Percentiles rank a stretch among this genome's conserved stretches.
Conservation (phyloP, 2,329 filamentous ascomycete species). For the Monilinia fructigena region DNA sequence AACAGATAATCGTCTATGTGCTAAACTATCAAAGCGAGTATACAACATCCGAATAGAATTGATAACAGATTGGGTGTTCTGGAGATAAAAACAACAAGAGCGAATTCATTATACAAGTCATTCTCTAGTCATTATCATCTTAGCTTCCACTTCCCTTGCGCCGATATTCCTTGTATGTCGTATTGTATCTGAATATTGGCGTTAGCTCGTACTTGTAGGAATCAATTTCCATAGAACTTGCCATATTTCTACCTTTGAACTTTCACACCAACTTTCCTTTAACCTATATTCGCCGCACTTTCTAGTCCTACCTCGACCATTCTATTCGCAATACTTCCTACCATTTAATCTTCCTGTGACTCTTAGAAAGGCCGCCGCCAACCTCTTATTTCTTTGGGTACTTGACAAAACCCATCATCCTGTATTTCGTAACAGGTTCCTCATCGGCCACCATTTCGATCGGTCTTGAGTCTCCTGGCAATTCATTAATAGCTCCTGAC, state of each 20-base stretch:
- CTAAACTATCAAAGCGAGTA: neutral
- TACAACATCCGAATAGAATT: no score
- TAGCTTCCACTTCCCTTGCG: no score
- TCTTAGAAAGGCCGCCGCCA: neutral
- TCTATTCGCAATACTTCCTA: neutral
- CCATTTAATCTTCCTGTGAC: neutral
- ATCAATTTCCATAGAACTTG: no score
- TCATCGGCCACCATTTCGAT: conserved; percentile 21
- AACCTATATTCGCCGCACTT: neutral
- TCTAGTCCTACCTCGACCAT: neutral
- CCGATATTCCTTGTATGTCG: no score
- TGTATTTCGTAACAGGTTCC: conserved; percentile 19
- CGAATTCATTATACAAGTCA: no score
- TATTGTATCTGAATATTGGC: no score
- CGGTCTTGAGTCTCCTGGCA: conserved; percentile 12
- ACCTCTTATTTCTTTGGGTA: conserved; percentile 1
- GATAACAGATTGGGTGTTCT: no score
- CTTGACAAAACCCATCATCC: conserved; percentile 21
- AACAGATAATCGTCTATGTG: neutral
- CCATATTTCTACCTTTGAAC: no score
- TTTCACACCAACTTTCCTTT: neutral
- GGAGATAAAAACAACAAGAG: no score
- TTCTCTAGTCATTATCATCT: no score
- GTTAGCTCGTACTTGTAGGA: no score
- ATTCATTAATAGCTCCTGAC: conserved; percentile 9